Evolutionary conservation across 176 grass and related monocot genomes (phyloP).

Genomic region (Oryza longistaminata): DNA sequence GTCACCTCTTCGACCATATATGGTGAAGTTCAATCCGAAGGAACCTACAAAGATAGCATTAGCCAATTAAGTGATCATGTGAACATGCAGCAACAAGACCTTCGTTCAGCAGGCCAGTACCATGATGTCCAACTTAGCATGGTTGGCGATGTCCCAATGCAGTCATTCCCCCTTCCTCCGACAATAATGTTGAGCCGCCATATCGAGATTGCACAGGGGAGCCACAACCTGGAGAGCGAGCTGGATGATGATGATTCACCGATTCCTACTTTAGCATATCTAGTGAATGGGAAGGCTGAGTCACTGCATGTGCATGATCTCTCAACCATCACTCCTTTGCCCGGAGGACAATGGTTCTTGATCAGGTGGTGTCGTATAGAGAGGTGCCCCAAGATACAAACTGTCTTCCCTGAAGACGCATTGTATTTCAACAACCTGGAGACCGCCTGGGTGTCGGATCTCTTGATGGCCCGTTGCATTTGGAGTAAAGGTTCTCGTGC

Average conservation of each 20-base stretch:
- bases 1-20: not conserved
- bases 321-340: not conserved
- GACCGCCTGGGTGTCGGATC: not conserved
- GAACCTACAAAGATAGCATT: not conserved
- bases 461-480: not conserved
- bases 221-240: not conserved
- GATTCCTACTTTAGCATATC: accelerated
- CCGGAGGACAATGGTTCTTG: accelerated
- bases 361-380: not conserved
- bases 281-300: accelerated
- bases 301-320: slow-evolving; percentile 1
- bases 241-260: accelerated
- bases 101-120: accelerated
- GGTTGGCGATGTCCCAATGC: not conserved
- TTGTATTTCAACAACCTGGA: accelerated
- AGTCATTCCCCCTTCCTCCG: not conserved
- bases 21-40: not conserved
- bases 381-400: not conserved
- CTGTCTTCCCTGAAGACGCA: not conserved
- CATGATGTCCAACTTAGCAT: not conserved
- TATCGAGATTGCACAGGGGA: slow-evolving; percentile 16
- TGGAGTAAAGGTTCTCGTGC: no score
- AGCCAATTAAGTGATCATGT: not conserved
- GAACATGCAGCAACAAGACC: not conserved
- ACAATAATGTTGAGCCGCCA: not conserved